Evolutionary conservation across 805 yeast genomes (phyloP), one percentile per base, ranked within the genome.

Genomic region (Saccharomycopsis javanensis): DNA sequence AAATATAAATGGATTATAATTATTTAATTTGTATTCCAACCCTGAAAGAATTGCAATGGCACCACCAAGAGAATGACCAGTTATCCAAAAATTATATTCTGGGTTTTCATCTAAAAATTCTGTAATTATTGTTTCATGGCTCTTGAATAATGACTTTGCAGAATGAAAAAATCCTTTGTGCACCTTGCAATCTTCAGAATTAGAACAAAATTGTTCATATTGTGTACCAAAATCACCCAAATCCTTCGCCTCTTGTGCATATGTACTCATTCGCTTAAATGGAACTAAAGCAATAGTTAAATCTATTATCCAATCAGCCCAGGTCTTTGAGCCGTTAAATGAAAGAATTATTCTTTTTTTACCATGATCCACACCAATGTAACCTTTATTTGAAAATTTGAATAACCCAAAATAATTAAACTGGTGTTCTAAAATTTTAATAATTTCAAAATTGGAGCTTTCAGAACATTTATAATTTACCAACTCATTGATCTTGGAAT

Each of bases 61-160:
- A 7, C 83, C 95, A 2, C 90, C 91, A 46, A 87, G 68, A 0
- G 94, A 87, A 68, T 88, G 95, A 0, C 95, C 95, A 1, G 81
- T 71, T 1, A 84, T 73, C 4, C 78, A 74, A 5, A 85, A 59
- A 25, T 72, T 66, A 65, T 81, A 84, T 20, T 73, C 75, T 0
- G 81, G 79, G 63, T 76, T 69, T 18, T 71, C 64, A 7, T 67
- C 57, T 20, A 71, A 66, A 20, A 76, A 63, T 1, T 63, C 61
- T 11, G 67, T 63, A 1, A 83, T 70, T 10, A 64, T 68, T 8
- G 69, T 5, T 61, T 35, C 78, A 65, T 34, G 77, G 71, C 10
- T 68, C 63, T 1, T 65, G 68, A 52, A 75, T 71, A 80, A 74
- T 13, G 71, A 71, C 55, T 70, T 68, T 50, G 78, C 67, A 18